Percentiles rank a stretch among this genome's conserved stretches.
Conservation (phyloP, 768 basidiomycete genomes). For the Mycena sanguinolenta region DNA sequence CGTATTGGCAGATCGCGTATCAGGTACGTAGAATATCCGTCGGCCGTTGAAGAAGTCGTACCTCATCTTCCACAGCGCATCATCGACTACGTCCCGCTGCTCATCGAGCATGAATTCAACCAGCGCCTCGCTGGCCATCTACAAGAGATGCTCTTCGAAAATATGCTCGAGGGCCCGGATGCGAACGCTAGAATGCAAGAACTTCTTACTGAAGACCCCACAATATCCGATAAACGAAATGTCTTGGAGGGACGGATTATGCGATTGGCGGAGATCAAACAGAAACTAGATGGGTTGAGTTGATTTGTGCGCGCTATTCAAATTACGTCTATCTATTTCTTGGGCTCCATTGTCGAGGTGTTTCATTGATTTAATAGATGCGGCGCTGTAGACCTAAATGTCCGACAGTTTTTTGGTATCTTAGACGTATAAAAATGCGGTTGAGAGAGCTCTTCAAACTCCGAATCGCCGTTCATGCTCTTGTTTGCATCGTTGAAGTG, state of each 20-base stretch:
- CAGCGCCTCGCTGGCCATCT: constrained; percentile 49
- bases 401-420: too few species aligned
- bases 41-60: neutral
- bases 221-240: neutral
- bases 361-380: too few species aligned
- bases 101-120: constrained; percentile 58
- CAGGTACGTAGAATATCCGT: constrained; percentile 47
- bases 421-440: too few species aligned
- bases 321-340: too few species aligned
- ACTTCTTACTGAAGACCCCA: constrained; percentile 20
- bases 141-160: constrained; percentile 46
- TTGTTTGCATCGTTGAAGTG: too few species aligned
- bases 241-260: constrained; percentile 12
- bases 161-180: constrained; percentile 25
- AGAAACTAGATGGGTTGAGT: constrained; percentile 22
- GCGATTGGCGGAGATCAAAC: constrained; percentile 23
- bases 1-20: constrained; percentile 63
- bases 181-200: constrained; percentile 25
- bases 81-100: constrained; percentile 60
- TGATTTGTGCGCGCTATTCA: neutral
- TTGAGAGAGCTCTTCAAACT: too few species aligned
- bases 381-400: too few species aligned
- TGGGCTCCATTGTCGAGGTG: too few species aligned
- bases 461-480: too few species aligned
- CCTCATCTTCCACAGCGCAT: constrained; percentile 52